Conservation (phyloP, 345 rosid genomes). For the Aquilaria malaccensis region DNA sequence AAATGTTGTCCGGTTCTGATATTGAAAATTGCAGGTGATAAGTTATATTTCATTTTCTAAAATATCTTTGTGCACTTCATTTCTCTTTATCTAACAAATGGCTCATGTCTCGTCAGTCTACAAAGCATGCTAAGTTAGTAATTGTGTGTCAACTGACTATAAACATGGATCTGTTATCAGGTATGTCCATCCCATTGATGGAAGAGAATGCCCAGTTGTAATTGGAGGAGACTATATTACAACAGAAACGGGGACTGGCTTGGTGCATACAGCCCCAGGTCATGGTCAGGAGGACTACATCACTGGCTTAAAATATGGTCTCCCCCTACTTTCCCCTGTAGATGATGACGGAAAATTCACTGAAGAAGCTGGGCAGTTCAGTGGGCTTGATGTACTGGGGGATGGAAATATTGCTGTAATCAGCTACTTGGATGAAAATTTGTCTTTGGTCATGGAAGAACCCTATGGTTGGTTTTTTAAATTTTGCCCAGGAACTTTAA, state of each 20-base stretch:
- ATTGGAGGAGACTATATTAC: conserved; percentile 94
- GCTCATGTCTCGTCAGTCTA: not conserved
- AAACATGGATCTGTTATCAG: conserved; percentile 36
- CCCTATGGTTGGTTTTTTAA: conserved; percentile 53
- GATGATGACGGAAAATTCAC: conserved; percentile 90
- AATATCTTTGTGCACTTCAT: not conserved
- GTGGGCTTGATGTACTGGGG: conserved; percentile 91
- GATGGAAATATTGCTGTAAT: conserved; percentile 87
- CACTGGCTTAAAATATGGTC: conserved; percentile 82
- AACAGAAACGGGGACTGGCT: conserved; percentile 96
- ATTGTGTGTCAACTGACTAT: conserved; percentile 9
- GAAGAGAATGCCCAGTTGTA: conserved; percentile 74
- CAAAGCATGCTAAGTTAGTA: conserved; percentile 1
- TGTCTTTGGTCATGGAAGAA: conserved; percentile 76
- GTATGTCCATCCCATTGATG: conserved; percentile 72
- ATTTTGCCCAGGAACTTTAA: not conserved
- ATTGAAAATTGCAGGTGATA: conserved; percentile 90
- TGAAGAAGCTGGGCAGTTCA: conserved; percentile 79
- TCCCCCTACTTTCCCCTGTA: conserved; percentile 75
- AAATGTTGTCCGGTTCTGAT: conserved; percentile 65
- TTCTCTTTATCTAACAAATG: conserved; percentile 2
- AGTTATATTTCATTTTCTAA: not conserved
- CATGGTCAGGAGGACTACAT: conserved; percentile 97
- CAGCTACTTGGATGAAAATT: conserved; percentile 61
- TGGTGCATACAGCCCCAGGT: conserved; percentile 99